Percentiles rank a stretch among this genome's conserved stretches.
phyloP scores from a whole-genome alignment of 805 yeast species.

The Henningerozyma blattae region DNA sequence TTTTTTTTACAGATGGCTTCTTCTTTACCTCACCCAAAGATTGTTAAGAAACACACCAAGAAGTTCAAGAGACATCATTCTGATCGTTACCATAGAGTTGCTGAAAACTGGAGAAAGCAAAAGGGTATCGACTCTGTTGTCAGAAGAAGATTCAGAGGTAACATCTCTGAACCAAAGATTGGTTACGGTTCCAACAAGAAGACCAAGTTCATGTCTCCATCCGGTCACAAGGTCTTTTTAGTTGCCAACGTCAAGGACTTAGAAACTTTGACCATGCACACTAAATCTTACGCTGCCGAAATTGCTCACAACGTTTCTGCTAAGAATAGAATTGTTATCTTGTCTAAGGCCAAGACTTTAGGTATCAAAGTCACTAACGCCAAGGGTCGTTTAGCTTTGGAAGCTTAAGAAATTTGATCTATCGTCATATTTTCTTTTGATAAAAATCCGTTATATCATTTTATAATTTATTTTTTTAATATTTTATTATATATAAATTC shows the following conservation, averaged over 20 bases:
- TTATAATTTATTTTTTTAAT: too few relatives aligned
- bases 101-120: slow-evolving; percentile 99
- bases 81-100: slow-evolving; percentile 97
- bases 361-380: slow-evolving; percentile 99
- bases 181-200: slow-evolving; percentile 99
- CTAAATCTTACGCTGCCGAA: slow-evolving; percentile 99
- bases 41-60: slow-evolving; percentile 98
- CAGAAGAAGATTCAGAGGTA: slow-evolving; percentile 99
- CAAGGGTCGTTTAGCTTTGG: slow-evolving; percentile 94
- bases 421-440: too few relatives aligned
- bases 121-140: slow-evolving; percentile 99
- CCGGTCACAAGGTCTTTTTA: slow-evolving; percentile 96
- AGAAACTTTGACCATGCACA: slow-evolving; percentile 92
- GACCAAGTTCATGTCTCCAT: slow-evolving; percentile 90
- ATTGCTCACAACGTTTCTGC: slow-evolving; percentile 98
- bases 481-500: too few relatives aligned
- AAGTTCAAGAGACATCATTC: slow-evolving; percentile 99
- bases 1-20: slow-evolving; percentile 64
- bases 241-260: slow-evolving; percentile 89
- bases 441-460: too few relatives aligned
- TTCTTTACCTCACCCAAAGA: slow-evolving; percentile 96
- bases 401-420: slow-evolving; percentile 69
- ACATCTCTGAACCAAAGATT: slow-evolving; percentile 96
- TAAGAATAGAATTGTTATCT: slow-evolving; percentile 92
- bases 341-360: slow-evolving; percentile 94